These are phyloP conservation scores for Astrocystis sublimbata DNA, from an alignment of 495 filamentous ascomycete genomes.

Conservation along the genomic window DNA sequence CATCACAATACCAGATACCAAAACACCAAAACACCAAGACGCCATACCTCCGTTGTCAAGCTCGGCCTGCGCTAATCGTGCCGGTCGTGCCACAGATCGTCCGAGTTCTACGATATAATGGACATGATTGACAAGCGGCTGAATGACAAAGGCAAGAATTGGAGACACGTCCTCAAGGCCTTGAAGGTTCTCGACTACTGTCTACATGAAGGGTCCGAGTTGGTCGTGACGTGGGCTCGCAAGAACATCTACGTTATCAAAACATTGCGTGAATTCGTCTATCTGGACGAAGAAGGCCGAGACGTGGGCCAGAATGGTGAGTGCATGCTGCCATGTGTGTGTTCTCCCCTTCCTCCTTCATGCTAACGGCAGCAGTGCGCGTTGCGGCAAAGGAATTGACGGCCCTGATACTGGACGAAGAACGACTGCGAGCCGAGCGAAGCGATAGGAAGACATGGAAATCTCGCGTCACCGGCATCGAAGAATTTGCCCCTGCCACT, in stretches of 20 bases:
- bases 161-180: constrained; percentile 97
- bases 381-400: constrained; percentile 96
- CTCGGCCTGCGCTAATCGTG: constrained; percentile 19
- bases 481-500: constrained; percentile 64
- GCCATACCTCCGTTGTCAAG: neutral
- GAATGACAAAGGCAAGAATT: constrained; percentile 99
- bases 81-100: constrained; percentile 58
- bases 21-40: too few species aligned
- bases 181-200: constrained; percentile 98
- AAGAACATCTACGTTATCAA: constrained; percentile 99
- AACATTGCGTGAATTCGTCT: constrained; percentile 93
- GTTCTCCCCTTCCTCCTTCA: neutral
- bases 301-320: constrained; percentile 95
- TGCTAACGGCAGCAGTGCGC: constrained; percentile 63
- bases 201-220: constrained; percentile 93
- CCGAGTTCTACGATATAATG: constrained; percentile 99
- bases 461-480: constrained; percentile 88
- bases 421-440: constrained; percentile 86
- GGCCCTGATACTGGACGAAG: constrained; percentile 90
- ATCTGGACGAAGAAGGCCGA: constrained; percentile 89
- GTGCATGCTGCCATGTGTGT: neutral
- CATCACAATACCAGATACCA: too few species aligned
- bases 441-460: constrained; percentile 95
- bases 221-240: constrained; percentile 96
- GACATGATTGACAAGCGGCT: constrained; percentile 99